Conservation (phyloP, 139 green algal genomes). For the Protoeuglena noctilucae region DNA sequence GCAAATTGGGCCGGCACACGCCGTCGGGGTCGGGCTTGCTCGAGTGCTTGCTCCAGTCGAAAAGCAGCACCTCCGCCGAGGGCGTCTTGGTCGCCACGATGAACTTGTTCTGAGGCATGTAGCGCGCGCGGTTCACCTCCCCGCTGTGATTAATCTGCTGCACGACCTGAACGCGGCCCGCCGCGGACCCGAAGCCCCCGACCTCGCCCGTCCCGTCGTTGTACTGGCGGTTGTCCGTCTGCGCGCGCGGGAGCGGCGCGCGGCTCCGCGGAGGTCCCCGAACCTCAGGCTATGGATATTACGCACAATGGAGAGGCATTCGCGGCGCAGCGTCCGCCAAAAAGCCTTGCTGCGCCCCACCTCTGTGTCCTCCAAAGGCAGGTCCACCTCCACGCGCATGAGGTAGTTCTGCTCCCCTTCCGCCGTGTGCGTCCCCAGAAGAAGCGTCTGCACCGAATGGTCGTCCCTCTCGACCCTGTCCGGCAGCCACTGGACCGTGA, state of each 20-base stretch:
- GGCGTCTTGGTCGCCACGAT: constrained; percentile 37
- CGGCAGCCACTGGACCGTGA: constrained; percentile 97
- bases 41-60: constrained; percentile 93
- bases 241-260: constrained; percentile 22
- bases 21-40: constrained; percentile 65
- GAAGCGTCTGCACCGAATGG: constrained; percentile 53
- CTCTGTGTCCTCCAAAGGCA: constrained; percentile 87
- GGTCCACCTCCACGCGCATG: constrained; percentile 81
- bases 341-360: too few relatives aligned
- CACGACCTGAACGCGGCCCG: constrained; percentile 69
- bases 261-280: too few relatives aligned
- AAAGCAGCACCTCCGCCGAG: constrained; percentile 93
- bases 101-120: constrained; percentile 23
- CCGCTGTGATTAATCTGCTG: constrained; percentile 98
- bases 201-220: constrained; percentile 79
- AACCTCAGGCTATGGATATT: too few relatives aligned
- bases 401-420: constrained; percentile 98
- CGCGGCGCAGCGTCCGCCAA: too few relatives aligned
- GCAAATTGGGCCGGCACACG: constrained; percentile 71
- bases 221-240: constrained; percentile 35
- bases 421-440: constrained; percentile 94
- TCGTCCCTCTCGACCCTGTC: constrained; percentile 20
- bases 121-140: constrained; percentile 89
- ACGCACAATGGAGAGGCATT: too few relatives aligned
- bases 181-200: constrained; percentile 69